Evolutionary conservation across 179 eudicot genomes (phyloP), one percentile per base, ranked within the genome.

Genomic region (Drosera spatulata): DNA sequence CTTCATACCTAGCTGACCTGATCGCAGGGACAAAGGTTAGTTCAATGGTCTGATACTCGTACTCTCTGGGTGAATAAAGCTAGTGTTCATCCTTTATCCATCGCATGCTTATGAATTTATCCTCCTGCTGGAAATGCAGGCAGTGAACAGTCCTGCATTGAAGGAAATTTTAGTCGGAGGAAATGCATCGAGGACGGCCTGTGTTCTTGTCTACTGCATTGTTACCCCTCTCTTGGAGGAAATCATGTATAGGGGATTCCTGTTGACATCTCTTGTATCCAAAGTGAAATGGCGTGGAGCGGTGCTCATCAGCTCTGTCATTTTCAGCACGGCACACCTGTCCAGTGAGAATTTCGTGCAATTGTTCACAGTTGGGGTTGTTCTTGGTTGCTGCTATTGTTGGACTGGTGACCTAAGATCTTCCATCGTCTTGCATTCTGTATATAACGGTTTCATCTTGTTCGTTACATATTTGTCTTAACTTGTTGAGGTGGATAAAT

Each of bases 181-280:
- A 50, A 42, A 54, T 15, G 44, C 73, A 10, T 80, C 91, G 6
- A 38, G 46, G 62, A 61, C 71, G 4, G 78, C 88, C 38, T 78
- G 87, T 56, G 43, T 74, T 42, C 74, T 85, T n/a, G 70, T 76
- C 6, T 91, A 88, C 61, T 88, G 96, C 67, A 5, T 88, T 7
- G 63, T 91, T 48, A 79, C 91, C 10, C 96, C 97, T 14, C 52
- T 85, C 37, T 78, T 91, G 5, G 96, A 91, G 65, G 97, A 91
- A 73, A 64, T 81, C 52, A 76, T 88, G 10, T 91, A 85, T 77
- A 77, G 97, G 74, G 80, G 96, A 37, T 81, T 78, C 66, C 65
- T 91, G 4, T 49, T 88, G 65, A 69, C 84, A n/a, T 78, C 84
- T 59, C 91, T 91, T 14, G 61, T 80, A 44, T 61, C 82, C 39